A percentile compares a stretch with the other conserved stretches of the same genome.
Evolutionary conservation across 371 early-diverging fungal genomes (phyloP).

Genomic region (Rhizomucor miehei): DNA sequence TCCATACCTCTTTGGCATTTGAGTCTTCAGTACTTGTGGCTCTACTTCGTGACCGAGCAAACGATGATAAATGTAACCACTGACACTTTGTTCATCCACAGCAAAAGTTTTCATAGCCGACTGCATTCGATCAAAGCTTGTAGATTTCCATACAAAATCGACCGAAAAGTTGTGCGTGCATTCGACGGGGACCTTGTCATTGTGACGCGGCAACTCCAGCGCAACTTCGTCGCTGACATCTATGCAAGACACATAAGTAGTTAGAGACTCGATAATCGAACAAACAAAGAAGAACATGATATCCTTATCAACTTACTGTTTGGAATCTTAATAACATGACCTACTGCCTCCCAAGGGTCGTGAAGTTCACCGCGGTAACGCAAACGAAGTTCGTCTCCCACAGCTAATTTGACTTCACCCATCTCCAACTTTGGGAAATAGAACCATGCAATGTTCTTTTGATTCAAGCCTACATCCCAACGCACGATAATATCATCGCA

Average conservation of each 20-base stretch:
- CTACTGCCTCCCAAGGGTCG: constrained; percentile 83
- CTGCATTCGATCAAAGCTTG: constrained; percentile 97
- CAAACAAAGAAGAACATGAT: not conserved
- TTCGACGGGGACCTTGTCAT: constrained; percentile 72
- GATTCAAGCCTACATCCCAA: constrained; percentile 96
- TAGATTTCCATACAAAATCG: constrained; percentile 99
- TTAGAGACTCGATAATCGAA: constrained; percentile 3
- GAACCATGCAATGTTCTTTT: constrained; percentile 92
- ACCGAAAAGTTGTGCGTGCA: constrained; percentile 94
- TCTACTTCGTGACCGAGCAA: constrained; percentile 93
- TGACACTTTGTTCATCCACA: constrained; percentile 89
- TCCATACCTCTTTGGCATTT: constrained; percentile 74
- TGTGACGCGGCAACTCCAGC: constrained; percentile 67
- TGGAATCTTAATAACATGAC: constrained; percentile 95
- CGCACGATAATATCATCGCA: constrained; percentile 94
- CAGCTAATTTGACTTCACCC: constrained; percentile 91
- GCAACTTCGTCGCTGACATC: constrained; percentile 92
- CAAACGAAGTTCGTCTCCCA: constrained; percentile 94
- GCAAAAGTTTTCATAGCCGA: constrained; percentile 94
- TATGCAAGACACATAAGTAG: constrained; percentile 17
- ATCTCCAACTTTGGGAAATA: constrained; percentile 88
- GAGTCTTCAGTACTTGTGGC: constrained; percentile 66
- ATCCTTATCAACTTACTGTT: constrained; percentile 59
- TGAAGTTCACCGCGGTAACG: constrained; percentile 87
- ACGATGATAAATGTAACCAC: constrained; percentile 93